Evolutionary conservation across 2,329 filamentous ascomycete genomes (phyloP).

Genomic region (Ramularia endophylla): DNA sequence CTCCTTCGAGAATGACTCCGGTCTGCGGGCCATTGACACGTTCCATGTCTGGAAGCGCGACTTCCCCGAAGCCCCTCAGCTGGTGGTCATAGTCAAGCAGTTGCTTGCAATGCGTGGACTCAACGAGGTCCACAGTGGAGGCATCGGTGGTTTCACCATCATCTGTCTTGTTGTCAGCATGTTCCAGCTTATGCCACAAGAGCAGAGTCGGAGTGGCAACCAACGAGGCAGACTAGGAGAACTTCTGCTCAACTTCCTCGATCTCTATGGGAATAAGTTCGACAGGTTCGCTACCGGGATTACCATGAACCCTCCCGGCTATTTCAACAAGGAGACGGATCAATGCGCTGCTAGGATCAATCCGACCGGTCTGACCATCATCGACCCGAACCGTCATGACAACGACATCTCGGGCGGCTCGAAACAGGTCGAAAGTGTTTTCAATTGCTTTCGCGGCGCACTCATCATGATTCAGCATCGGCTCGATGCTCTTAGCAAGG

Average conservation of each 20-base stretch:
- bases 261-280: constrained; percentile 82
- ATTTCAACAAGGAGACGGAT: constrained; percentile 66
- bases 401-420: constrained; percentile 94
- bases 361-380: constrained; percentile 68
- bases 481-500: constrained; percentile 37
- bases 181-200: constrained; percentile 70
- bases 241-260: constrained; percentile 78
- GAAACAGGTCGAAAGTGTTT: constrained; percentile 60
- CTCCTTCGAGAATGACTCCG: constrained; percentile 87
- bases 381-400: constrained; percentile 76
- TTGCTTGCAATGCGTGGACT: constrained; percentile 82
- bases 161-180: constrained; percentile 91
- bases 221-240: constrained; percentile 67
- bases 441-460: constrained; percentile 63
- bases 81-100: constrained; percentile 88
- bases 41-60: constrained; percentile 72
- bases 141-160: constrained; percentile 87
- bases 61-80: constrained; percentile 77
- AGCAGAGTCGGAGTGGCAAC: constrained; percentile 55
- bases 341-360: constrained; percentile 42
- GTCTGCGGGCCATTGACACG: constrained; percentile 71
- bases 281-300: constrained; percentile 67
- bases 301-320: constrained; percentile 65
- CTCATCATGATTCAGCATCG: constrained; percentile 45
- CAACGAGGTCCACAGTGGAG: constrained; percentile 87